Evolutionary conservation across 495 filamentous ascomycete species (phyloP).

Genomic region (Penicillium psychrofluorescens): DNA sequence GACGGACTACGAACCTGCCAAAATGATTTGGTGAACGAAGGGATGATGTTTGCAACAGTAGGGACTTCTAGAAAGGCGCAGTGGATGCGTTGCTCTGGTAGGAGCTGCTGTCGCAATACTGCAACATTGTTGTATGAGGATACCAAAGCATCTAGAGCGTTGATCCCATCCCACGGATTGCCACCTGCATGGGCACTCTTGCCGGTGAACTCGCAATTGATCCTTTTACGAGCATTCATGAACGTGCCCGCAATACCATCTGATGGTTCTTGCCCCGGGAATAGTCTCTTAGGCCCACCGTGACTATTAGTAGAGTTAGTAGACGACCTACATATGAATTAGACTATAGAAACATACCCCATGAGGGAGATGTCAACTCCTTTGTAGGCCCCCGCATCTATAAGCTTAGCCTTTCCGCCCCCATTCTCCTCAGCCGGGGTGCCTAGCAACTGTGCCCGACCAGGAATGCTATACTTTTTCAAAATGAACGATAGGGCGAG

Average conservation of each 20-base stretch:
- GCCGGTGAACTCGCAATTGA: constrained; percentile 29
- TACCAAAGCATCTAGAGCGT: constrained; percentile 57
- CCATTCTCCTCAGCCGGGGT: constrained; percentile 68
- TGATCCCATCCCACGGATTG: constrained; percentile 58
- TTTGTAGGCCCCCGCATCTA: constrained; percentile 56
- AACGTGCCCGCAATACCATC: constrained; percentile 26
- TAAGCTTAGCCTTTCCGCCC: constrained; percentile 58
- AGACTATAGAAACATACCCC: constrained; percentile 32
- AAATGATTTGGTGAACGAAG: constrained; percentile 44
- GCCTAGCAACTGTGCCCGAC: constrained; percentile 56
- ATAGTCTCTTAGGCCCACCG: constrained; percentile 19
- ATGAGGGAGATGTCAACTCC: constrained; percentile 62
- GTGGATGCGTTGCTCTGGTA: constrained; percentile 54
- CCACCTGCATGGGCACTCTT: constrained; percentile 49
- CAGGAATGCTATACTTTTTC: constrained; percentile 36
- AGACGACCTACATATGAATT: too few relatives aligned
- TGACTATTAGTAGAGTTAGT: constrained; percentile 14
- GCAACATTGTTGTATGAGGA: constrained; percentile 55
- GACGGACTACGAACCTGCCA: constrained; percentile 46
- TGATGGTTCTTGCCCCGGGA: constrained; percentile 15
- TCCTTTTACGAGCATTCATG: constrained; percentile 34
- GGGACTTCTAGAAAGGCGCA: constrained; percentile 54
- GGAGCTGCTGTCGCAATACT: constrained; percentile 56
- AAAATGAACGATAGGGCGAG: constrained; percentile 49
- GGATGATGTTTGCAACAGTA: constrained; percentile 55